Evolutionary conservation across 176 grass and related monocot genomes (phyloP).

Genomic region (Avena eriantha): DNA sequence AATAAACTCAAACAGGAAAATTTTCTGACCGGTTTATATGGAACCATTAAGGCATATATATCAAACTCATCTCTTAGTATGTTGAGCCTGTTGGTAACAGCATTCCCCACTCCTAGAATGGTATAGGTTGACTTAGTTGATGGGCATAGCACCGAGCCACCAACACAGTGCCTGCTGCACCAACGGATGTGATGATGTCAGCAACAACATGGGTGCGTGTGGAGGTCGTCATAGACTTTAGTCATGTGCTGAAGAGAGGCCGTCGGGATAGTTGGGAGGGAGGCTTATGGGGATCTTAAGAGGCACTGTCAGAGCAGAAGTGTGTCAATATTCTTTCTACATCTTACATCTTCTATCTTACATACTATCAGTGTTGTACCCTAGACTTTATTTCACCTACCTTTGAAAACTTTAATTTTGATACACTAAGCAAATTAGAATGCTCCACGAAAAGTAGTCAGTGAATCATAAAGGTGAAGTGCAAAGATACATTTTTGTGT

Average conservation of each 20-base stretch:
- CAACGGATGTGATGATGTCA: not conserved
- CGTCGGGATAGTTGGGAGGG: not conserved
- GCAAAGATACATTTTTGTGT: not conserved
- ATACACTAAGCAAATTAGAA: not conserved
- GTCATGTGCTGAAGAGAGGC: constrained; percentile 5
- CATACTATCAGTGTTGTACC: not conserved
- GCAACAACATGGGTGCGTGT: not conserved
- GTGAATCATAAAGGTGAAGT: too few relatives aligned
- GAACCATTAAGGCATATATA: not conserved
- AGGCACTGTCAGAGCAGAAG: not conserved
- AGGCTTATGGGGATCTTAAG: not conserved
- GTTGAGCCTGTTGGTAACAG: not conserved
- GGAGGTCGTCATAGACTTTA: not conserved
- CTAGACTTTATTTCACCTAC: not conserved
- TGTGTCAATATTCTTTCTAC: not conserved
- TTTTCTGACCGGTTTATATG: not conserved
- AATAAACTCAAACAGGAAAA: not conserved
- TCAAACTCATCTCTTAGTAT: not conserved
- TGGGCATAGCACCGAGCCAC: not conserved
- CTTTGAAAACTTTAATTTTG: not conserved
- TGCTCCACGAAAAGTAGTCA: not conserved
- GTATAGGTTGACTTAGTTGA: constrained; percentile 1
- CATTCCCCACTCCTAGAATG: not conserved
- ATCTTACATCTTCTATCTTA: not conserved
- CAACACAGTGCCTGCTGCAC: not conserved